These are phyloP conservation scores for Candida ortonii DNA, from an alignment of 805 yeast genomes.

Conservation along the genomic window DNA sequence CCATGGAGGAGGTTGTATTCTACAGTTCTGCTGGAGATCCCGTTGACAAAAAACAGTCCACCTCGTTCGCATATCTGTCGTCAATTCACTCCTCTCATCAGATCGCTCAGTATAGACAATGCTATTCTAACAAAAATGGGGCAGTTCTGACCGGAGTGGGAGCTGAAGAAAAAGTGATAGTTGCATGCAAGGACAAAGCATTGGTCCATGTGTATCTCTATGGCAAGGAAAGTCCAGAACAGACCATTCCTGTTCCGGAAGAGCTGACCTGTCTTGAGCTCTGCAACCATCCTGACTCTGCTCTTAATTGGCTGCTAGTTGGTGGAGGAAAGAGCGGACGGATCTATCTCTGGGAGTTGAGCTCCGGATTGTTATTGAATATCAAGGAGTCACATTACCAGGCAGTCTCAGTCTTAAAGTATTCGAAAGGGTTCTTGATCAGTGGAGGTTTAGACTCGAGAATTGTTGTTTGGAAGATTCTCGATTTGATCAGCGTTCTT, in stretches of 20 bases:
- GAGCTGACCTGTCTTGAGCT: slow-evolving; percentile 56
- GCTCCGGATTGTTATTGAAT: slow-evolving; percentile 68
- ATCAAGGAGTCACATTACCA: slow-evolving; percentile 87
- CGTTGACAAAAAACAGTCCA: slow-evolving; percentile 37
- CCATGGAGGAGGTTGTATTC: slow-evolving; percentile 54
- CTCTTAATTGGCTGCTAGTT: slow-evolving; percentile 51
- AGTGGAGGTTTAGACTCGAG: slow-evolving; percentile 84
- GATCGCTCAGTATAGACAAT: slow-evolving; percentile 50
- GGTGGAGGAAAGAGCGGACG: slow-evolving; percentile 78
- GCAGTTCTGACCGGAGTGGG: slow-evolving; percentile 45
- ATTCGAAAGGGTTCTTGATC: slow-evolving; percentile 63
- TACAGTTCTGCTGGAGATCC: slow-evolving; percentile 46
- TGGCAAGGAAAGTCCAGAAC: slow-evolving; percentile 71
- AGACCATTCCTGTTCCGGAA: slow-evolving; percentile 83
- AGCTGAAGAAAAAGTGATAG: slow-evolving; percentile 53
- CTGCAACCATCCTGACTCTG: slow-evolving; percentile 33
- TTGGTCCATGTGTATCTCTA: slow-evolving; percentile 67
- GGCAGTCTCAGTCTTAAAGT: slow-evolving; percentile 54
- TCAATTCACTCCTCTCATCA: slow-evolving; percentile 48
- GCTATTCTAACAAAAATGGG: slow-evolving; percentile 45
- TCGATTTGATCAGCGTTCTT: slow-evolving; percentile 48
- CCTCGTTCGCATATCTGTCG: slow-evolving; percentile 36
- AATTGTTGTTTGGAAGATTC: slow-evolving; percentile 66
- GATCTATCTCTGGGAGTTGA: slow-evolving; percentile 80
- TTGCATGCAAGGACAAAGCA: slow-evolving; percentile 70